Percentiles rank a stretch among this genome's conserved stretches.
Conservation (phyloP, 2,329 filamentous ascomycete species). For the Aspergillus caelatus region DNA sequence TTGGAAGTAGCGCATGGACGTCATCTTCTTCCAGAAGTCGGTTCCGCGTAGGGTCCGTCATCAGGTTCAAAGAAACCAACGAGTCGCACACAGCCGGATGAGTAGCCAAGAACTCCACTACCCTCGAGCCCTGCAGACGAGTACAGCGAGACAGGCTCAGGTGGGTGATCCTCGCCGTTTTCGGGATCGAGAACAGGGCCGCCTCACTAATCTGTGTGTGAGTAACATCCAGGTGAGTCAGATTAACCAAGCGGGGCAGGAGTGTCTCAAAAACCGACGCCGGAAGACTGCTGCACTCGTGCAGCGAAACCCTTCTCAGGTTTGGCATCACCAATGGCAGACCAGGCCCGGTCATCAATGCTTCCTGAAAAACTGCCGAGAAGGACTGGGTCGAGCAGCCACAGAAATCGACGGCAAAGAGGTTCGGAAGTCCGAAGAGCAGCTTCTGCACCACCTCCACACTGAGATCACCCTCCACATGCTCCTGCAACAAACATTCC, state of each 20-base stretch:
- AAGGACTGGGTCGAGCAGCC: conserved; percentile 72
- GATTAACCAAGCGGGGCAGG: conserved; percentile 67
- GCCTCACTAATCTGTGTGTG: conserved; percentile 75
- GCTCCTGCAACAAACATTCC: conserved; percentile 79
- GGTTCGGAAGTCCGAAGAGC: conserved; percentile 64
- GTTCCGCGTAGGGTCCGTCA: conserved; percentile 71
- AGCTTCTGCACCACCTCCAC: conserved; percentile 70
- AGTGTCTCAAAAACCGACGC: conserved; percentile 68
- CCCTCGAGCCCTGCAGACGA: conserved; percentile 64
- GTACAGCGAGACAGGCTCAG: conserved; percentile 78
- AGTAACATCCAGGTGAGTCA: conserved; percentile 79
- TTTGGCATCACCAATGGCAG: conserved; percentile 58
- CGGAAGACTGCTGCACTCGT: conserved; percentile 75
- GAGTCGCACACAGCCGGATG: conserved; percentile 69
- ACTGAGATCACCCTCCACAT: conserved; percentile 75
- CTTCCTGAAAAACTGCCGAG: conserved; percentile 64
- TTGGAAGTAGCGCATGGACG: conserved; percentile 65
- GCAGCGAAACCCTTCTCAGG: conserved; percentile 71
- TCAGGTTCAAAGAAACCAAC: conserved; percentile 72
- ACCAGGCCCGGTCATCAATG: conserved; percentile 50
- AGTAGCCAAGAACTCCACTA: conserved; percentile 70
- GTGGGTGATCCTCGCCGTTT: conserved; percentile 73
- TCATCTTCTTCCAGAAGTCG: conserved; percentile 70
- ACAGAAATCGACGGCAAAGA: conserved; percentile 75
- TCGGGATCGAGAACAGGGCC: conserved; percentile 70